Evolutionary conservation across 768 basidiomycete species (phyloP).

Genomic region (Tricholoma terreum): DNA sequence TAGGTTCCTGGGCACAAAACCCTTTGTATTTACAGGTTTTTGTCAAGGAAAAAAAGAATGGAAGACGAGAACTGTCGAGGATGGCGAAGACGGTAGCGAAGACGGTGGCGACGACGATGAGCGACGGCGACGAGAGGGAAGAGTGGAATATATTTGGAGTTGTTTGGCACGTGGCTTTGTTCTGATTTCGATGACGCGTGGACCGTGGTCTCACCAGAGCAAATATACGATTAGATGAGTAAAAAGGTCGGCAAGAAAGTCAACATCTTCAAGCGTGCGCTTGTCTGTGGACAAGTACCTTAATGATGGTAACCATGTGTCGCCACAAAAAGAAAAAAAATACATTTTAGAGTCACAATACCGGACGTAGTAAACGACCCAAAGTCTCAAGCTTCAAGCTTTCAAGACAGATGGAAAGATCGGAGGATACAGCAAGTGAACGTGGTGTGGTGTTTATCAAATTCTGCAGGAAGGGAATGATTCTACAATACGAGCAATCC

Average conservation of each 20-base stretch:
- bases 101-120: conserved; percentile 8
- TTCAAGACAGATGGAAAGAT: conserved; percentile 5
- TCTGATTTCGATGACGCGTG: neutral
- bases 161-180: conserved; percentile 17
- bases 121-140: too few relatives aligned
- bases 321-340: too few relatives aligned
- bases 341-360: neutral
- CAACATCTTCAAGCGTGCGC: too few relatives aligned
- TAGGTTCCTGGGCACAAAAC: conserved; percentile 6
- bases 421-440: too few relatives aligned
- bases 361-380: too few relatives aligned
- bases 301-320: too few relatives aligned
- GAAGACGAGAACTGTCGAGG: conserved; percentile 9
- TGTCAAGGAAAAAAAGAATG: conserved; percentile 12
- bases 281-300: too few relatives aligned
- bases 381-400: neutral
- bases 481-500: too few relatives aligned
- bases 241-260: too few relatives aligned
- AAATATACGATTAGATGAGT: too few relatives aligned
- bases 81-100: conserved; percentile 22
- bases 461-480: neutral
- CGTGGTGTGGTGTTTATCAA: neutral
- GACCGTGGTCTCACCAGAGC: too few relatives aligned
- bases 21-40: conserved; percentile 3
- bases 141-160: conserved; percentile 12